Percentiles rank a stretch among this genome's conserved stretches.
phyloP scores from a whole-genome alignment of 2,329 filamentous ascomycete species.

The Fusarium pininemorale region DNA sequence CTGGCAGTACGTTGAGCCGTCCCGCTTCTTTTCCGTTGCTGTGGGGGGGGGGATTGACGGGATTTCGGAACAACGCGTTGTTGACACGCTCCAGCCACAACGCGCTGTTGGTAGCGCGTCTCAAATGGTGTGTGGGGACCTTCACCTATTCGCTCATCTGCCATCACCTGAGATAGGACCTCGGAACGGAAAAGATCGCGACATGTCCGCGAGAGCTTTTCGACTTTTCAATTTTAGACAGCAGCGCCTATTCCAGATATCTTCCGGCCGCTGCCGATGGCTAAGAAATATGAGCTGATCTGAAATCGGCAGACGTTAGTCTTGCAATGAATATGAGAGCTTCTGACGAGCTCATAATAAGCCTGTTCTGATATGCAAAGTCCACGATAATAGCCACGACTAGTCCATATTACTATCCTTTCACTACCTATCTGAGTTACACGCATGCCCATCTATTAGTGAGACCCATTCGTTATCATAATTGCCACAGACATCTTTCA shows the following conservation, averaged over 20 bases:
- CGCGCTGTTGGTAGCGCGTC: not conserved
- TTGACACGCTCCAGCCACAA: not conserved
- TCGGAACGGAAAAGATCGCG: not conserved
- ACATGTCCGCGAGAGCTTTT: not conserved
- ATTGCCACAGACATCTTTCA: not conserved
- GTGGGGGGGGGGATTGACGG: not conserved
- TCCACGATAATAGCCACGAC: not conserved
- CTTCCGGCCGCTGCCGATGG: not conserved
- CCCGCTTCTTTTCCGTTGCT: not conserved
- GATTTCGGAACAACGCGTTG: not conserved
- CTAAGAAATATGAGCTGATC: not conserved
- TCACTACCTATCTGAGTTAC: not conserved
- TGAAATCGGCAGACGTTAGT: not conserved
- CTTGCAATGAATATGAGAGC: not conserved
- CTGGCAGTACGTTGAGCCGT: not conserved
- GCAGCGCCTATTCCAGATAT: not conserved
- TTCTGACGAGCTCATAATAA: not conserved
- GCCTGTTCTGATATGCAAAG: not conserved
- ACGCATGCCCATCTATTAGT: not conserved
- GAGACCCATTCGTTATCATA: not conserved
- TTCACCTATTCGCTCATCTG: not conserved
- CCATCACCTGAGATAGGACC: not conserved
- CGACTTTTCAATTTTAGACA: not conserved
- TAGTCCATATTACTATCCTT: not conserved
- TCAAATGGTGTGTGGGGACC: conserved; percentile 5